Percentiles rank a stretch among this genome's conserved stretches.
Evolutionary conservation across 306 rosid species (phyloP).

Genomic region (Biancaea sappan): DNA sequence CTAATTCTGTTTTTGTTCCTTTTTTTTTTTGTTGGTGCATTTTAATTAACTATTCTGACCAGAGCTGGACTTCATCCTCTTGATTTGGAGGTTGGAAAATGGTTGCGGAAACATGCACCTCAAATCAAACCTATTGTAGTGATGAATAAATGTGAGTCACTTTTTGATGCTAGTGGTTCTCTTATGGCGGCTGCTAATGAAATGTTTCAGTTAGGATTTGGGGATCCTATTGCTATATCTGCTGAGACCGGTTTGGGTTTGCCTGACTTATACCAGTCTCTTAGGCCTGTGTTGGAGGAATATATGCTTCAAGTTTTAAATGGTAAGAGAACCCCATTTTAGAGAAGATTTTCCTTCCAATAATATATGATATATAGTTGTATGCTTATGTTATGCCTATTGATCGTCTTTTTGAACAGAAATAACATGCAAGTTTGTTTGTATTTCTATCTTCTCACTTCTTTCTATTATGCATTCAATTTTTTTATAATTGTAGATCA

Average conservation of each 20-base stretch:
- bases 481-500: conserved; percentile 48
- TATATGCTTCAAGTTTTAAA: conserved; percentile 53
- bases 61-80: conserved; percentile 91
- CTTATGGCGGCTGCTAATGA: conserved; percentile 66
- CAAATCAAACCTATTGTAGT: conserved; percentile 72
- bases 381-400: neutral
- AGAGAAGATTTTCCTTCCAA: conserved; percentile 2
- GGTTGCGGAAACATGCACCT: conserved; percentile 81
- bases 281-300: conserved; percentile 77
- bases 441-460: conserved; percentile 4
- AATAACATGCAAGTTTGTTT: conserved; percentile 13
- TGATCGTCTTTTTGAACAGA: neutral
- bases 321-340: conserved; percentile 45
- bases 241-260: conserved; percentile 96
- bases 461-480: conserved; percentile 19
- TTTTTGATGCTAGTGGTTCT: conserved; percentile 58
- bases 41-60: conserved; percentile 19
- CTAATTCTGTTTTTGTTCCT: conserved; percentile 9
- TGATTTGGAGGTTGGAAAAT: conserved; percentile 87
- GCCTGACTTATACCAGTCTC: conserved; percentile 69
- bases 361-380: neutral
- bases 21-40: neutral
- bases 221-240: conserved; percentile 92
- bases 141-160: conserved; percentile 85
- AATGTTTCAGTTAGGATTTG: conserved; percentile 78